Conservation (phyloP, 2,329 filamentous ascomycete genomes). For the Fusarium ambrosium region DNA sequence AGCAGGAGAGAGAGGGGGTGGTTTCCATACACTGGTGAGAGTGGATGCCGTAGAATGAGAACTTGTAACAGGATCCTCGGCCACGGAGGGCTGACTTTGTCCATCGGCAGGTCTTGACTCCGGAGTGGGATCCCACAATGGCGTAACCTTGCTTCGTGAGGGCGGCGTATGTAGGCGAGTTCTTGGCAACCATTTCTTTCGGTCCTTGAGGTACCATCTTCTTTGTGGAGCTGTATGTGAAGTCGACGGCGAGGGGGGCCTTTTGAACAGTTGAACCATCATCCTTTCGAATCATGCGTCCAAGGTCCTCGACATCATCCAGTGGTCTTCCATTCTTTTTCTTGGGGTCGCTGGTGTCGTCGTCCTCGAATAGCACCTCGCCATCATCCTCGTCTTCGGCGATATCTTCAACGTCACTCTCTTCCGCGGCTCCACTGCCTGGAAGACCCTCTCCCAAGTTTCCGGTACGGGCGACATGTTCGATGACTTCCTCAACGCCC, state of each 20-base stretch:
- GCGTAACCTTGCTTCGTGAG: conserved; percentile 97
- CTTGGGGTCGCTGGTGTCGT: conserved; percentile 56
- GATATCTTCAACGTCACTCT: conserved; percentile 83
- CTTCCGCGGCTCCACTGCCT: conserved; percentile 85
- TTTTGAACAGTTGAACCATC: conserved; percentile 48
- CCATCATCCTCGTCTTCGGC: conserved; percentile 71
- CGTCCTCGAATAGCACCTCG: conserved; percentile 61
- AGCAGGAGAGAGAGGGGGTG: conserved; percentile 93
- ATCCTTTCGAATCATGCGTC: conserved; percentile 70
- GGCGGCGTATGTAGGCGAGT: conserved; percentile 88
- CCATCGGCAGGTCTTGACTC: conserved; percentile 98
- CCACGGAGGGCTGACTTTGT: conserved; percentile 96
- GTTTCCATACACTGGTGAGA: conserved; percentile 99
- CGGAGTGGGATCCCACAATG: conserved; percentile 94
- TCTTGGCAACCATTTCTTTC: conserved; percentile 95
- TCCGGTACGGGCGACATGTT: conserved; percentile 71
- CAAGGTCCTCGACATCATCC: conserved; percentile 89
- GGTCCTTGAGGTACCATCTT: conserved; percentile 59
- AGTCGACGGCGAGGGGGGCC: conserved; percentile 82
- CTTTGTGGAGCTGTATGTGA: conserved; percentile 74
- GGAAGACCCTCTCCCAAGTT: conserved; percentile 74
- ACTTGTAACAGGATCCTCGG: conserved; percentile 97
- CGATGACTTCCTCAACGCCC: conserved; percentile 80
- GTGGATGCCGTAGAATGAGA: conserved; percentile 95
- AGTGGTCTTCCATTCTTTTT: conserved; percentile 62